These are phyloP conservation scores for Globisporangium cystogenes DNA, from an alignment of 352 stramenopile genomes.

Conservation along the genomic window DNA sequence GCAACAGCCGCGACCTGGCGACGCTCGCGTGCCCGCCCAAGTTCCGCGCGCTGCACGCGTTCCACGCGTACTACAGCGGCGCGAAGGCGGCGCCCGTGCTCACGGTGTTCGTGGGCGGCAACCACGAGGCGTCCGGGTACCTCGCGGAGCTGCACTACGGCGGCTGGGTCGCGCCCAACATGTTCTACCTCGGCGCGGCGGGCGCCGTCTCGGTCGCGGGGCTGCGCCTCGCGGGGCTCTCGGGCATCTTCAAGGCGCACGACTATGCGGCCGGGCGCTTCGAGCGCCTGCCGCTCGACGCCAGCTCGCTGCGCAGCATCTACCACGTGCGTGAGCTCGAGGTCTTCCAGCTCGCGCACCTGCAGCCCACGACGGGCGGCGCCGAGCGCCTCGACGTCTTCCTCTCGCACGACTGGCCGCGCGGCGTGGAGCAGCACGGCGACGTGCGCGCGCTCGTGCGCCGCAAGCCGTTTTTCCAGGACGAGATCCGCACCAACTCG, in stretches of 20 bases:
- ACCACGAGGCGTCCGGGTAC: conserved; percentile 95
- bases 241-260: conserved; percentile 89
- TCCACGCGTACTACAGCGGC: conserved; percentile 92
- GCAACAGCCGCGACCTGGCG: conserved; percentile 93
- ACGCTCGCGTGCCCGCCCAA: conserved; percentile 91
- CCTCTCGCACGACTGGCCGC: conserved; percentile 98
- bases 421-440: conserved; percentile 95
- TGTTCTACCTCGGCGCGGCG: conserved; percentile 93
- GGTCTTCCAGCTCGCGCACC: conserved; percentile 88
- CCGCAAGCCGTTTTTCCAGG: conserved; percentile 93
- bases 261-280: conserved; percentile 75
- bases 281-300: conserved; percentile 86
- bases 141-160: conserved; percentile 93
- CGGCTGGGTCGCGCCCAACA: conserved; percentile 94
- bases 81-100: conserved; percentile 79
- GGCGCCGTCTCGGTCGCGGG: conserved; percentile 78
- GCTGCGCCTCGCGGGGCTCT: conserved; percentile 89
- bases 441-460: conserved; percentile 87
- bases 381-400: conserved; percentile 59
- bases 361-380: conserved; percentile 54
- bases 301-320: conserved; percentile 87
- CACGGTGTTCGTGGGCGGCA: conserved; percentile 94
- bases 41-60: conserved; percentile 78
- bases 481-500: conserved; percentile 91
- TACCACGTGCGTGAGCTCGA: conserved; percentile 96